Conservation (phyloP, 2,329 filamentous ascomycete species). For the Cercospora nicotianae region DNA sequence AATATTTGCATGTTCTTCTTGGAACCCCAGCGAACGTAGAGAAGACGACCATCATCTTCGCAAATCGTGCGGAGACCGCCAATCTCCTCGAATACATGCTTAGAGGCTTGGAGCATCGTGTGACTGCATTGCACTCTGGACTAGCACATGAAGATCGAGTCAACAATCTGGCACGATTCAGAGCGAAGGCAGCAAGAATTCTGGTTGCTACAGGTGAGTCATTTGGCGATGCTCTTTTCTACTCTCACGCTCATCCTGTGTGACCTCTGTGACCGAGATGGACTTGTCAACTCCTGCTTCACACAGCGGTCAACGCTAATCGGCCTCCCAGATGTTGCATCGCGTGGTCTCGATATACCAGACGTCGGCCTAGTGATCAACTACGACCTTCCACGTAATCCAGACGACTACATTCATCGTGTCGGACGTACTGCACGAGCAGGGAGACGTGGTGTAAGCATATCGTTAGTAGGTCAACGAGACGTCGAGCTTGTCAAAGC, state of each 20-base stretch:
- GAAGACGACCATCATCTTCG: constrained; percentile 87
- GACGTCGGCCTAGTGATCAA: constrained; percentile 89
- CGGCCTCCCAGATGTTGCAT: constrained; percentile 69
- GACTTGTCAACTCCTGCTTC: neutral
- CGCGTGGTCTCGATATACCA: constrained; percentile 91
- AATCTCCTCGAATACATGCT: constrained; percentile 87
- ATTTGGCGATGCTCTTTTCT: neutral
- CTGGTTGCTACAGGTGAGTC: constrained; percentile 70
- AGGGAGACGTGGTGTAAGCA: constrained; percentile 75
- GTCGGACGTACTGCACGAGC: constrained; percentile 94
- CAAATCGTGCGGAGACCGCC: constrained; percentile 86
- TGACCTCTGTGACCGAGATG: neutral
- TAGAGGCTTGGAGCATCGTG: constrained; percentile 80
- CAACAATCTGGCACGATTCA: constrained; percentile 86
- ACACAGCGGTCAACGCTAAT: neutral
- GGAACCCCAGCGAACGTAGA: constrained; percentile 71
- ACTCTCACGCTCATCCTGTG: neutral
- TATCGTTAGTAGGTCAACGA: constrained; percentile 88
- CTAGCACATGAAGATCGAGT: constrained; percentile 82
- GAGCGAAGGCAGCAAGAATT: constrained; percentile 78
- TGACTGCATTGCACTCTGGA: constrained; percentile 85
- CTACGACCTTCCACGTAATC: constrained; percentile 93
- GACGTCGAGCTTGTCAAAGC: constrained; percentile 89
- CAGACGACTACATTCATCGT: constrained; percentile 95
- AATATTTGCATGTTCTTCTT: constrained; percentile 88